phyloP scores from a whole-genome alignment of 164 flowering plant genomes.

The Vitis cinerea region DNA sequence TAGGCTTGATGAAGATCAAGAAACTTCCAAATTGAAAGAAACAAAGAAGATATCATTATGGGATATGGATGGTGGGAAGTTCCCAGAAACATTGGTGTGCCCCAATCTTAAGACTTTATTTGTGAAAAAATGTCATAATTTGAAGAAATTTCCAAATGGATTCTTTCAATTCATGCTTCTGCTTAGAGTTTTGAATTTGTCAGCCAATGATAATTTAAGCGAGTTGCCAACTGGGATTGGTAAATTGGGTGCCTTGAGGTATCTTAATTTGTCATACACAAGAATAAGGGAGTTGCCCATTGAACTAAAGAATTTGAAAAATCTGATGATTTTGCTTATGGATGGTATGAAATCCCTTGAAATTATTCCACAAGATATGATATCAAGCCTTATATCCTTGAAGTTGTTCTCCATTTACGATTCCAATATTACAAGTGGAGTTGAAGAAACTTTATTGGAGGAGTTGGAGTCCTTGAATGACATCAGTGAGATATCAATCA shows the following conservation, averaged over 20 bases:
- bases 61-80: neutral
- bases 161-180: too few species aligned
- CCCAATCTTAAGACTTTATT: too few species aligned
- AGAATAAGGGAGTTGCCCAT: neutral
- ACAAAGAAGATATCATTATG: neutral
- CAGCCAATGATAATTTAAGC: too few species aligned
- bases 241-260: neutral
- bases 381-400: neutral
- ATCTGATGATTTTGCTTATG: constrained; percentile 7
- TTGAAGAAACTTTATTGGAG: neutral
- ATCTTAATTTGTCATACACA: constrained; percentile 7
- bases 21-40: neutral
- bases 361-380: neutral
- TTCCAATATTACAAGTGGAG: too few species aligned
- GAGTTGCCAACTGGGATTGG: too few species aligned
- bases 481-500: neutral
- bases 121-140: too few species aligned
- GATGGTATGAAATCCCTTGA: neutral
- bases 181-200: too few species aligned
- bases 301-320: neutral
- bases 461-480: neutral
- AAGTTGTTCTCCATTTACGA: neutral
- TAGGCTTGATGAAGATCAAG: neutral
- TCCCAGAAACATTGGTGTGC: neutral
- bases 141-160: too few species aligned